Evolutionary conservation across 2,329 filamentous ascomycete genomes (phyloP).

Genomic region (Waltergamsia citrina): DNA sequence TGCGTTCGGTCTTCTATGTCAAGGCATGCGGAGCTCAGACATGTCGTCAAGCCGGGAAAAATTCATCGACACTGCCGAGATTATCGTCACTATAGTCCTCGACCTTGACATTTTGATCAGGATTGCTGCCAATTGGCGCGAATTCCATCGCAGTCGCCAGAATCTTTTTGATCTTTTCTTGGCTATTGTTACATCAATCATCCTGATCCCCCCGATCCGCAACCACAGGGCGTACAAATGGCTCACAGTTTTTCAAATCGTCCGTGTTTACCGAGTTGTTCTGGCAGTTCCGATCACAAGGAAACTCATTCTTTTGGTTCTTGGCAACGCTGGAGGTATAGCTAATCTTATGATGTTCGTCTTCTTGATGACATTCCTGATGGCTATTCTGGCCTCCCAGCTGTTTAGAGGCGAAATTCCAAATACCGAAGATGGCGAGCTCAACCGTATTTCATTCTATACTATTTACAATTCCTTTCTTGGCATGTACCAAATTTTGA

Average conservation of each 20-base stretch:
- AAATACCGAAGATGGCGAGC: slow-evolving; percentile 49
- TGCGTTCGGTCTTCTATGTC: slow-evolving; percentile 66
- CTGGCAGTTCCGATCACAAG: slow-evolving; percentile 80
- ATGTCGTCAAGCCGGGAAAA: slow-evolving; percentile 54
- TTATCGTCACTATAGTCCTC: slow-evolving; percentile 67
- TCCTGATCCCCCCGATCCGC: slow-evolving; percentile 75
- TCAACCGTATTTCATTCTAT: slow-evolving; percentile 67
- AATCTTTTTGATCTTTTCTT: slow-evolving; percentile 77
- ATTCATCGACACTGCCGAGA: slow-evolving; percentile 66
- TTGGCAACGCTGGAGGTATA: slow-evolving; percentile 87
- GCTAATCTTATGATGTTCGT: slow-evolving; percentile 93
- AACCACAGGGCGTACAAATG: slow-evolving; percentile 71
- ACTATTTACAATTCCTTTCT: slow-evolving; percentile 94
- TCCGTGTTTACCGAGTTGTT: slow-evolving; percentile 87
- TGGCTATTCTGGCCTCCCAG: slow-evolving; percentile 87
- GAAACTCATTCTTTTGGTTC: slow-evolving; percentile 76
- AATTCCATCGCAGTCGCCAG: slow-evolving; percentile 62
- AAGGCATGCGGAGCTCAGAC: slow-evolving; percentile 64
- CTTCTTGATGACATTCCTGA: slow-evolving; percentile 88
- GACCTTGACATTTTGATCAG: slow-evolving; percentile 76
- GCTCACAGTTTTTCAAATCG: slow-evolving; percentile 86
- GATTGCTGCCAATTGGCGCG: slow-evolving; percentile 68
- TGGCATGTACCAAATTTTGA: slow-evolving; percentile 95
- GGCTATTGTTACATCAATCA: slow-evolving; percentile 73
- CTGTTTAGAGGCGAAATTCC: slow-evolving; percentile 85